Conservation (phyloP, 2,329 filamentous ascomycete genomes). For the Pezicula rhizophila region DNA sequence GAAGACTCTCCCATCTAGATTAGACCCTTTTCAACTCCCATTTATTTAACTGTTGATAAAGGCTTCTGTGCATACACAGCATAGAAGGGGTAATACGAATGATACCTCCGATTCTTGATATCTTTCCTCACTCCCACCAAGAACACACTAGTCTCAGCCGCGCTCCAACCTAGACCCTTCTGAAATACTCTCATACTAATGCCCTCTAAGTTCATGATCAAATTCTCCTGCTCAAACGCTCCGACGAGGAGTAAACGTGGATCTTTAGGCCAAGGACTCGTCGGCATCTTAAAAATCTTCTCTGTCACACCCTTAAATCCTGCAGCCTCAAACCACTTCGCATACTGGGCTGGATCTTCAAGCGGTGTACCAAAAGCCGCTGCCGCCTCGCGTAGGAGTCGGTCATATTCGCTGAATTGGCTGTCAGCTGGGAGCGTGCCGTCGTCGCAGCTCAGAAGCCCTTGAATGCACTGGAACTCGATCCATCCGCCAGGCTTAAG, state of each 20-base stretch:
- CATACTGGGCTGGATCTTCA: constrained; percentile 1
- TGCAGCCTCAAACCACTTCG: constrained; percentile 35
- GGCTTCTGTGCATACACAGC: constrained; percentile 4
- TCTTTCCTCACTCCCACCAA: constrained; percentile 29
- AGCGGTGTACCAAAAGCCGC: constrained; percentile 3
- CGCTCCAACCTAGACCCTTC: constrained; percentile 29
- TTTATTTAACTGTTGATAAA: not conserved
- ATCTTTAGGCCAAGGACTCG: constrained; percentile 44
- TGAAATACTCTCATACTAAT: constrained; percentile 27
- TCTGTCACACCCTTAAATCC: constrained; percentile 46
- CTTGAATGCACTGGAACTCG: constrained; percentile 6
- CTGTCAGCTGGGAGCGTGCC: constrained; percentile 1
- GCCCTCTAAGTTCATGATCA: constrained; percentile 4
- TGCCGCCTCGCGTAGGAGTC: not conserved
- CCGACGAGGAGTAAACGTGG: constrained; percentile 44
- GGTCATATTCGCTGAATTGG: constrained; percentile 2
- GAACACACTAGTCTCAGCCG: constrained; percentile 28
- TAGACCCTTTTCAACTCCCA: not conserved
- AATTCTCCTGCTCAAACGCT: constrained; percentile 7
- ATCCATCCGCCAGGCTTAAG: constrained; percentile 7
- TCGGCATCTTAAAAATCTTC: constrained; percentile 41
- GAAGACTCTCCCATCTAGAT: too few species aligned
- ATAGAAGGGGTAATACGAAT: constrained; percentile 10
- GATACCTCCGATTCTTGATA: constrained; percentile 26
- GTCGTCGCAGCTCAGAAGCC: constrained; percentile 4